phyloP scores from a whole-genome alignment of 306 rosid species.

The Cucurbita moschata region DNA sequence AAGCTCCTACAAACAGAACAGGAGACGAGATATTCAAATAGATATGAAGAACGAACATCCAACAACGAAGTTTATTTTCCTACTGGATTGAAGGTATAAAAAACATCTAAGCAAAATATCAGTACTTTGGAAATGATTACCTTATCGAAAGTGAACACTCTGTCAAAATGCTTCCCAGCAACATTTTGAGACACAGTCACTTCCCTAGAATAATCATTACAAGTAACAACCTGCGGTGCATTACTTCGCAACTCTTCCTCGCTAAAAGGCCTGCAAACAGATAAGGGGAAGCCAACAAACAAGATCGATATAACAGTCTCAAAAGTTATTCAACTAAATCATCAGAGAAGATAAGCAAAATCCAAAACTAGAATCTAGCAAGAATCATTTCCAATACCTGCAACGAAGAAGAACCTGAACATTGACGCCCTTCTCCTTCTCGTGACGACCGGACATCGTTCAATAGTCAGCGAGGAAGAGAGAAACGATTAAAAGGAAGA shows the following conservation, averaged over 20 bases:
- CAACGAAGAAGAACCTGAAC: slow-evolving; percentile 95
- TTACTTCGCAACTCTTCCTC: slow-evolving; percentile 82
- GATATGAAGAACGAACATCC: neutral
- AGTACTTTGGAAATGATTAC: slow-evolving; percentile 10
- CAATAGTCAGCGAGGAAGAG: slow-evolving; percentile 10
- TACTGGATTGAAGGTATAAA: neutral
- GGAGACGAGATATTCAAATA: neutral
- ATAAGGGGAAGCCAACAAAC: neutral
- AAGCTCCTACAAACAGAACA: neutral
- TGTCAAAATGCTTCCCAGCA: slow-evolving; percentile 78
- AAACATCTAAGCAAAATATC: neutral
- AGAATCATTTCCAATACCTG: slow-evolving; percentile 28
- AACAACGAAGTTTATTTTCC: neutral
- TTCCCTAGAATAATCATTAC: slow-evolving; percentile 65
- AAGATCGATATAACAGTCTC: neutral
- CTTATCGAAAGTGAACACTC: slow-evolving; percentile 89
- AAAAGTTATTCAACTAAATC: neutral
- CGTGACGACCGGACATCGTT: slow-evolving; percentile 66
- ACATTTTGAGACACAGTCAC: slow-evolving; percentile 80
- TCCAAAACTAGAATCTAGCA: neutral
- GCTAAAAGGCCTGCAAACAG: slow-evolving; percentile 54
- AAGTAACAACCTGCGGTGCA: slow-evolving; percentile 78
- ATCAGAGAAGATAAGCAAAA: neutral
- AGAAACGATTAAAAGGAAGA: neutral
- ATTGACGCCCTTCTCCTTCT: slow-evolving; percentile 87